phyloP scores from a whole-genome alignment of 805 yeast species.

The Kazachstania taianensis region DNA sequence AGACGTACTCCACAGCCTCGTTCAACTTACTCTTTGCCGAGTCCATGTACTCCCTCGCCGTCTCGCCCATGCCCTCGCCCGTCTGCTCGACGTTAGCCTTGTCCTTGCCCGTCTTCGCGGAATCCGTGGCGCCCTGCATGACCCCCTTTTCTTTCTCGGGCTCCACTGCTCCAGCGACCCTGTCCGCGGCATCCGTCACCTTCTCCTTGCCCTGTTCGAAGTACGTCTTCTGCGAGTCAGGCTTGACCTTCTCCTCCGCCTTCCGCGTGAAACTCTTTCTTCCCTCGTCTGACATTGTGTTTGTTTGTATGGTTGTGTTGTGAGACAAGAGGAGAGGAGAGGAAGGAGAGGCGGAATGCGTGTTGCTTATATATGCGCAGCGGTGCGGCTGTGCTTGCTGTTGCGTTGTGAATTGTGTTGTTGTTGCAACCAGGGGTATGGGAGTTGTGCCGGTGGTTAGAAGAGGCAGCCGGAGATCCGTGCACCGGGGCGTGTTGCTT shows the following conservation, averaged over 20 bases:
- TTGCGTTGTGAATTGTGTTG: no score
- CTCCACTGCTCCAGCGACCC: constrained; percentile 45
- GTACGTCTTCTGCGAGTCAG: constrained; percentile 58
- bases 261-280: constrained; percentile 72
- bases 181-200: constrained; percentile 58
- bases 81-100: constrained; percentile 29
- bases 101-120: constrained; percentile 44
- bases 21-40: constrained; percentile 43
- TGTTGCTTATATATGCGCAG: no score
- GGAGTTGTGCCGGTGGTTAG: no score
- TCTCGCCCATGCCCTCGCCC: constrained; percentile 38
- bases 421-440: no score
- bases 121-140: constrained; percentile 59
- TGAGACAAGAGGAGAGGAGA: neutral
- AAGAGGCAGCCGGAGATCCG: no score
- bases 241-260: constrained; percentile 54
- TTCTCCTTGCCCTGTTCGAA: constrained; percentile 61
- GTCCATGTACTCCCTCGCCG: constrained; percentile 50
- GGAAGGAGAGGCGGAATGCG: neutral
- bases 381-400: no score
- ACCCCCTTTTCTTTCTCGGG: constrained; percentile 63
- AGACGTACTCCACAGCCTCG: constrained; percentile 37
- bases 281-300: constrained; percentile 40
- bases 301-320: neutral
- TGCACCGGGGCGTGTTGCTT: no score